Evolutionary conservation across 2,329 filamentous ascomycete species (phyloP), one percentile per base, ranked within the genome.

Genomic region (Massarina eburnea): DNA sequence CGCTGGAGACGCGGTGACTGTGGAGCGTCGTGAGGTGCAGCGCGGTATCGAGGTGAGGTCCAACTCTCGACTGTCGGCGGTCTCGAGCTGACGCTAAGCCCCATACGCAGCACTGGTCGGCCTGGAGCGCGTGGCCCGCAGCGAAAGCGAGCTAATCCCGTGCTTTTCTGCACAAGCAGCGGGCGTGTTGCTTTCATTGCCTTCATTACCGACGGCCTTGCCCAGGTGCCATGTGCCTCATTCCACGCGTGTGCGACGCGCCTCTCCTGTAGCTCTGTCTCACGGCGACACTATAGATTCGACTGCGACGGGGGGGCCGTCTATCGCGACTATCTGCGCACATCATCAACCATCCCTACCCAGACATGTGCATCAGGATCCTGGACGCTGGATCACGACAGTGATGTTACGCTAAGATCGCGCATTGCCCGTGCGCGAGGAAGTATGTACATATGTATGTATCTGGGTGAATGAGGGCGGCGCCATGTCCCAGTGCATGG

Each of bases 11-110:
- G 49, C 46, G 54, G 34, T 45, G 42, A 45, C 19, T 54, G 47
- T 45, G 46, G 40, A 46, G 44, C 51, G 48, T 49, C n/a, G n/a
- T n/a, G n/a, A n/a, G n/a, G n/a, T n/a, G 49, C 43, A 43, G 45
- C 40, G 39, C 32, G 38, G 46, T 44, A 43, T 39, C 39, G 49
- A 44, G 38, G 54, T 55, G 47, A 55, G 57, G 57, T 56, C 39
- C 39, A 47, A 46, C 45, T 46, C 44, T 36, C 51, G 51, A 51
- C 45, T 26, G 24, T 7, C 49, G 50, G 48, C 40, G 43, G 20
- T 37, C 33, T 55, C 38, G 45, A 54, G 51, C 51, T 55, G 52
- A 22, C 26, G 39, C 39, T 36, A 43, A 43, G 32, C 21, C 40
- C 20, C 30, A 27, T 42, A 18, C 22, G 21, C 39, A 12, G 39